Evolutionary conservation across 2,329 filamentous ascomycete species (phyloP).

Genomic region (Trichoderma endophyticum): DNA sequence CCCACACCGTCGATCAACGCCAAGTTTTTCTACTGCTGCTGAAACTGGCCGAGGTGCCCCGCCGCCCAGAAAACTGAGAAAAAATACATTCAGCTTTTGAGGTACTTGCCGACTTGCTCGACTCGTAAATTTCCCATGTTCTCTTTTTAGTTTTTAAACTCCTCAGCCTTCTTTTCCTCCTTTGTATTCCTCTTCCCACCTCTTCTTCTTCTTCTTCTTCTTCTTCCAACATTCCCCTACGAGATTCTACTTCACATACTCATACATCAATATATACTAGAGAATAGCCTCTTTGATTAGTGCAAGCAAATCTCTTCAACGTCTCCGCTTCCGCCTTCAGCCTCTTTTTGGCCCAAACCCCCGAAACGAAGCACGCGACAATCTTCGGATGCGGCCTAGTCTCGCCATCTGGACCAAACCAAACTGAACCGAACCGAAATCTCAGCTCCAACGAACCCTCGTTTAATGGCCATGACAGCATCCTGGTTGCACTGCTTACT

Average conservation of each 20-base stretch:
- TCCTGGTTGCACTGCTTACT: slow-evolving; percentile 15
- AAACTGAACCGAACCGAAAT: not conserved
- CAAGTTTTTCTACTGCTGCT: not conserved
- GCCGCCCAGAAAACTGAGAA: not conserved
- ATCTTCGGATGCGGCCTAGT: slow-evolving; percentile 10
- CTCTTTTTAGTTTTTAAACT: not conserved
- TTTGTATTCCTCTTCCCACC: too few species aligned
- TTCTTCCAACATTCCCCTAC: too few species aligned
- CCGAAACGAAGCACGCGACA: slow-evolving; percentile 8
- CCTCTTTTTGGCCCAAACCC: not conserved
- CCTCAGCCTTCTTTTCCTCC: not conserved
- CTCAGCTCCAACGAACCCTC: not conserved
- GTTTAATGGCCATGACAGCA: slow-evolving; percentile 3
- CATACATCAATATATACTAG: too few species aligned
- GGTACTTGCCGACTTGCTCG: not conserved
- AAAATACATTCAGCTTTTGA: not conserved
- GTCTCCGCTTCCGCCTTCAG: not conserved
- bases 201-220: not conserved
- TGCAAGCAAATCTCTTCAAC: not conserved
- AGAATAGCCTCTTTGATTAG: too few species aligned
- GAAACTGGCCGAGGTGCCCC: not conserved
- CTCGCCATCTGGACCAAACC: not conserved
- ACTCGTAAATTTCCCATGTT: not conserved
- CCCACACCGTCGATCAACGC: slow-evolving; percentile 6
- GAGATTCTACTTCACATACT: not conserved